Evolutionary conservation across 2,329 filamentous ascomycete genomes (phyloP).

Genomic region (Beauveria asiatica): DNA sequence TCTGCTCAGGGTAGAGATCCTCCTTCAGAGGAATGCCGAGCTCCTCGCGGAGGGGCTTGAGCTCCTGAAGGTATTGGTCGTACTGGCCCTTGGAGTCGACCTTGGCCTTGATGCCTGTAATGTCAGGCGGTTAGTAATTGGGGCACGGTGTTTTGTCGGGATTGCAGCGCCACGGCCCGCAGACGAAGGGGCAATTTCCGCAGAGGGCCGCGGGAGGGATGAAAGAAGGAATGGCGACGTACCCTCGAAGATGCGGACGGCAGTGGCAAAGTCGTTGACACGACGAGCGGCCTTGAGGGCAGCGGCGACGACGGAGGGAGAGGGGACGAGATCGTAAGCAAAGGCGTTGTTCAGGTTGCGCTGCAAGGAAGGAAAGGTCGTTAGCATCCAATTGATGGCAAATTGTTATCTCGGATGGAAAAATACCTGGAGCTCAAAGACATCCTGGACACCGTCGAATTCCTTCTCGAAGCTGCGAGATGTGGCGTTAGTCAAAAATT

Average conservation of each 20-base stretch:
- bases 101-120: conserved; percentile 90
- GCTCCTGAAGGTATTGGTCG: conserved; percentile 88
- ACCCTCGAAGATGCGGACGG: conserved; percentile 98
- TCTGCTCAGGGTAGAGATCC: conserved; percentile 71
- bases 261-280: conserved; percentile 97
- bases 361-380: conserved; percentile 23
- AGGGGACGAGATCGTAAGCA: conserved; percentile 98
- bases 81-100: conserved; percentile 98
- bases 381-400: neutral
- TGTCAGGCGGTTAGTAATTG: neutral
- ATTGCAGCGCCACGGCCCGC: too few species aligned
- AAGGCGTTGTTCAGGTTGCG: conserved; percentile 99
- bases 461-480: conserved; percentile 90
- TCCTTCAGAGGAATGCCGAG: conserved; percentile 88
- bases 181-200: too few species aligned
- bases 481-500: conserved; percentile 5
- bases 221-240: conserved; percentile 25
- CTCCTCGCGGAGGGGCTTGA: conserved; percentile 88
- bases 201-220: too few species aligned
- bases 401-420: neutral
- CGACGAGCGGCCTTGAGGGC: conserved; percentile 88
- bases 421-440: conserved; percentile 97
- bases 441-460: conserved; percentile 94
- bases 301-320: conserved; percentile 79
- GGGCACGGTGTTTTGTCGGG: neutral